phyloP scores from a whole-genome alignment of 1,284 basidiomycete genomes.

The Heterobasidion irregulare region DNA sequence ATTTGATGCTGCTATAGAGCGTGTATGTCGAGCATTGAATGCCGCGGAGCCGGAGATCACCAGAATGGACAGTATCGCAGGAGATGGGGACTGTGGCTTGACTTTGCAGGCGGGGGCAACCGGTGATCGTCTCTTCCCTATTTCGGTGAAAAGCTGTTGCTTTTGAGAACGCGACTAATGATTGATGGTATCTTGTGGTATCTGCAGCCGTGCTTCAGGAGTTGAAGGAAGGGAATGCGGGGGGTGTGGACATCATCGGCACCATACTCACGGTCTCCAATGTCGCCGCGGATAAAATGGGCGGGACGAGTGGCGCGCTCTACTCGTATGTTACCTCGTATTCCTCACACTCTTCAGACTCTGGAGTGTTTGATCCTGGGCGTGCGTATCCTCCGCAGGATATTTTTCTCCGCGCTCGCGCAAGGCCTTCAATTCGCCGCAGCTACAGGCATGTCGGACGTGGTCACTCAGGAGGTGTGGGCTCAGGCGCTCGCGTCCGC shows the following conservation, averaged over 20 bases:
- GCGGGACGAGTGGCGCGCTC: slow-evolving; percentile 86
- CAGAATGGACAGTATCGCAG: slow-evolving; percentile 76
- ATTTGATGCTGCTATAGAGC: slow-evolving; percentile 52
- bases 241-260: slow-evolving; percentile 53
- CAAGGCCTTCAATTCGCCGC: slow-evolving; percentile 54
- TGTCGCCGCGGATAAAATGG: slow-evolving; percentile 82
- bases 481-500: slow-evolving; percentile 51
- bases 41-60: slow-evolving; percentile 85
- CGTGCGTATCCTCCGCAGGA: slow-evolving; percentile 33
- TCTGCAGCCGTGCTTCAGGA: slow-evolving; percentile 43
- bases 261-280: slow-evolving; percentile 64
- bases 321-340: slow-evolving; percentile 57
- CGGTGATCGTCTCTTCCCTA: slow-evolving; percentile 20
- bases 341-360: background rate
- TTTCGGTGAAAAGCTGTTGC: background rate
- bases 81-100: slow-evolving; percentile 74
- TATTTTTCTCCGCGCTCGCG: slow-evolving; percentile 82
- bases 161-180: background rate
- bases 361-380: background rate
- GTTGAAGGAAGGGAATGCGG: slow-evolving; percentile 40
- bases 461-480: slow-evolving; percentile 53
- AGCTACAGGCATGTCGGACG: slow-evolving; percentile 11
- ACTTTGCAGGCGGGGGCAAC: slow-evolving; percentile 73
- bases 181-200: background rate
- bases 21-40: slow-evolving; percentile 66